phyloP scores from a whole-genome alignment of 1,284 basidiomycete species.

The Papiliotrema fonsecae region DNA sequence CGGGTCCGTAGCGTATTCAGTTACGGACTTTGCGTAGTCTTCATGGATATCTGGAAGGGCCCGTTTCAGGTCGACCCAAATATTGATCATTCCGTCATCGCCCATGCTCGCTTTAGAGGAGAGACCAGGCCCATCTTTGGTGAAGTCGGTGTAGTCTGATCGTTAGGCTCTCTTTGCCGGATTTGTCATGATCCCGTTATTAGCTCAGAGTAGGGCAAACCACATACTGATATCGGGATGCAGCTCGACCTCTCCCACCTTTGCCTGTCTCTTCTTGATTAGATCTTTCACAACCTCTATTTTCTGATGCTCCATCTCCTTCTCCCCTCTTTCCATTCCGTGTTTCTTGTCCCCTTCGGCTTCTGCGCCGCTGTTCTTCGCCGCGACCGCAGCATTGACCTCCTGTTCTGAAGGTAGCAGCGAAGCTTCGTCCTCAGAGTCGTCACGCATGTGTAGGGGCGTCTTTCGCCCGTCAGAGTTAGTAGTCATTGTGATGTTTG shows the following conservation, averaged over 20 bases:
- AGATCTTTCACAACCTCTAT: not conserved
- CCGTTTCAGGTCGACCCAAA: conserved; percentile 51
- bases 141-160: conserved; percentile 35
- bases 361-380: not conserved
- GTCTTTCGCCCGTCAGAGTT: not conserved
- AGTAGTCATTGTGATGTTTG: not conserved
- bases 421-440: too few species aligned
- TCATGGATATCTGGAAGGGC: conserved; percentile 54
- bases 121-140: conserved; percentile 34
- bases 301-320: not conserved
- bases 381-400: not conserved
- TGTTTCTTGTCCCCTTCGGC: not conserved
- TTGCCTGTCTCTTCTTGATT: conserved; percentile 3
- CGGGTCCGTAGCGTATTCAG: conserved; percentile 55
- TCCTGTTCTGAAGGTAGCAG: not conserved
- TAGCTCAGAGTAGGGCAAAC: not conserved
- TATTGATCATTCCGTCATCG: conserved; percentile 39
- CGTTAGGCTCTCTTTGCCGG: too few species aligned
- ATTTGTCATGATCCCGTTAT: not conserved
- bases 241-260: conserved; percentile 23
- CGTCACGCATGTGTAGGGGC: conserved; percentile 3
- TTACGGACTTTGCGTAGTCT: conserved; percentile 51
- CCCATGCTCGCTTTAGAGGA: conserved; percentile 36
- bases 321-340: not conserved
- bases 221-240: conserved; percentile 28